Percentiles rank a stretch among this genome's conserved stretches.
phyloP scores from a whole-genome alignment of 345 rosid species.

The Rhizophora mangle region DNA sequence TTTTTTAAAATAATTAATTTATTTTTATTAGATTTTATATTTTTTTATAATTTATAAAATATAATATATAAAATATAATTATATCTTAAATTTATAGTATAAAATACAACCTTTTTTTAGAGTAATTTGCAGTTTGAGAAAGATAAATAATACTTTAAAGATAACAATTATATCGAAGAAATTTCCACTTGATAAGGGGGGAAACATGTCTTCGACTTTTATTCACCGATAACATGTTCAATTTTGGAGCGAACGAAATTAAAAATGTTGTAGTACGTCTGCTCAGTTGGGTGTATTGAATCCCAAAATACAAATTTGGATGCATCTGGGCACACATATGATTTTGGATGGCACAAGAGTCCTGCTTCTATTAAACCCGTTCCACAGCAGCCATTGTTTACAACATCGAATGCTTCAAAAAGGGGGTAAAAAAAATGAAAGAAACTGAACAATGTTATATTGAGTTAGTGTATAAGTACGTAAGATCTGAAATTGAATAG shows the following conservation, averaged over 20 bases:
- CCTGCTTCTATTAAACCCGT: conserved; percentile 61
- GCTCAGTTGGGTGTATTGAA: conserved; percentile 79
- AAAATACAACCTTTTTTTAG: no score
- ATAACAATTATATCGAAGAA: no score
- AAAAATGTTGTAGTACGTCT: conserved; percentile 39
- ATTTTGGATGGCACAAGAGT: conserved; percentile 55
- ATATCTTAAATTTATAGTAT: no score
- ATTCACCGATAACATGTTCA: conserved; percentile 29
- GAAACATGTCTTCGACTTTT: background rate
- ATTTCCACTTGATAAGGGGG: no score
- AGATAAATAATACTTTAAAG: no score
- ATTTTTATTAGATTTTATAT: no score
- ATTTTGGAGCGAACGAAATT: conserved; percentile 29
- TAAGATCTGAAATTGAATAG: background rate
- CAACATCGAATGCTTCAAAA: conserved; percentile 52
- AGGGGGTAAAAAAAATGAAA: background rate
- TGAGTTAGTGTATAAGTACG: background rate
- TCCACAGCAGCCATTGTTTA: conserved; percentile 72
- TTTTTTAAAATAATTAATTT: no score
- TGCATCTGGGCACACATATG: conserved; percentile 57
- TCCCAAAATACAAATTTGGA: conserved; percentile 79
- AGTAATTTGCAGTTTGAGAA: no score
- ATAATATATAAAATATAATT: no score
- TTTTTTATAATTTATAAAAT: no score
- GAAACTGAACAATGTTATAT: background rate